phyloP scores from a whole-genome alignment of 495 filamentous ascomycete genomes.

The Talaromyces wortmannii region DNA sequence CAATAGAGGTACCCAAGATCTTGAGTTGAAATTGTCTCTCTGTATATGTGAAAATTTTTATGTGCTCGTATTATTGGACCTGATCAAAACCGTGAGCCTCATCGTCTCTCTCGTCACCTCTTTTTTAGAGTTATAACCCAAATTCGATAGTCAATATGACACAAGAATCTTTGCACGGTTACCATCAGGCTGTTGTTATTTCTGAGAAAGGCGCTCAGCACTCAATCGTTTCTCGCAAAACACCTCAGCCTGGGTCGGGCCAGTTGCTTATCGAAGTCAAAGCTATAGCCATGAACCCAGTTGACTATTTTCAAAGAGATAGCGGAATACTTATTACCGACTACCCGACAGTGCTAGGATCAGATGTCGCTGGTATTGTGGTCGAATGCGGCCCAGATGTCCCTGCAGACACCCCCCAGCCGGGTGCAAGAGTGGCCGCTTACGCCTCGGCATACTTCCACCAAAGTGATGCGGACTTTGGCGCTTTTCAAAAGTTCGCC shows the following conservation, averaged over 20 bases:
- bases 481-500: slow-evolving; percentile 31
- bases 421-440: slow-evolving; percentile 29
- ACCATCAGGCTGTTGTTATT: slow-evolving; percentile 20
- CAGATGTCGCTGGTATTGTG: slow-evolving; percentile 33
- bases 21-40: no score
- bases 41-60: no score
- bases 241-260: slow-evolving; percentile 24
- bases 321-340: slow-evolving; percentile 16
- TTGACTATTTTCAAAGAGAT: slow-evolving; percentile 28
- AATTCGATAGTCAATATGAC: not conserved
- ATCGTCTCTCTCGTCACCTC: no score
- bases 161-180: not conserved
- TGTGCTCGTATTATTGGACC: no score
- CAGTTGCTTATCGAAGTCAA: slow-evolving; percentile 38
- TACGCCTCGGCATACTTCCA: slow-evolving; percentile 15
- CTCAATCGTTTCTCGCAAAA: slow-evolving; percentile 13
- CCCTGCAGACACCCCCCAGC: slow-evolving; percentile 13
- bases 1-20: no score
- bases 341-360: slow-evolving; percentile 36
- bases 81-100: no score
- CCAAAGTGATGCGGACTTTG: slow-evolving; percentile 23
- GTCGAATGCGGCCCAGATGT: slow-evolving; percentile 24
- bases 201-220: slow-evolving; percentile 12
- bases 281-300: slow-evolving; percentile 39
- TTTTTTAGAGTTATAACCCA: no score